Percentiles rank a stretch among this genome's conserved stretches.
These are phyloP conservation scores for Chalciporus chontae DNA, from an alignment of 768 basidiomycete genomes.

Conservation along the genomic window DNA sequence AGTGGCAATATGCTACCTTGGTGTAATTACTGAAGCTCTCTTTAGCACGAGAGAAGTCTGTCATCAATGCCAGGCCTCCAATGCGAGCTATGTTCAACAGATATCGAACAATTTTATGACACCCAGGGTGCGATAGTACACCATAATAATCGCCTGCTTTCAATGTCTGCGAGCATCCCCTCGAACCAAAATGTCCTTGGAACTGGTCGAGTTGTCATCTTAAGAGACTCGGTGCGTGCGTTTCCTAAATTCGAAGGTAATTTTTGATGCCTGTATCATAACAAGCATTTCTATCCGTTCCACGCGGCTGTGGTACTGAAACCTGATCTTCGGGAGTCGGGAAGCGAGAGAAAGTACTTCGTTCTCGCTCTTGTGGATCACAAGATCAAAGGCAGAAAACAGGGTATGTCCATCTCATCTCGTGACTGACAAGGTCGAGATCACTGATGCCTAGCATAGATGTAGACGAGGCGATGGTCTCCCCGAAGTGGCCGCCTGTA, in stretches of 20 bases:
- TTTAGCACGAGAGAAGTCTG: slow-evolving; percentile 69
- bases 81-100: slow-evolving; percentile 65
- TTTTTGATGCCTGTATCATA: not conserved
- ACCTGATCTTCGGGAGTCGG: slow-evolving; percentile 49
- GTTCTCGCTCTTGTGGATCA: slow-evolving; percentile 70
- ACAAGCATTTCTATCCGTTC: slow-evolving; percentile 71
- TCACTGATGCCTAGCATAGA: slow-evolving; percentile 40
- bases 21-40: slow-evolving; percentile 5
- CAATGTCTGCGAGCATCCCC: slow-evolving; percentile 53
- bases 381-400: slow-evolving; percentile 51
- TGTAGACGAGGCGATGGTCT: slow-evolving; percentile 48
- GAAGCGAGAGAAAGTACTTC: slow-evolving; percentile 55
- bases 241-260: not conserved
- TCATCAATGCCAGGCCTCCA: slow-evolving; percentile 58
- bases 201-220: slow-evolving; percentile 76
- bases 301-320: slow-evolving; percentile 73
- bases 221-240: slow-evolving; percentile 74
- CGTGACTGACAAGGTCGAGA: not conserved
- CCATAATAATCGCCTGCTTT: slow-evolving; percentile 59
- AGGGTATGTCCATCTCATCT: slow-evolving; percentile 37
- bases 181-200: slow-evolving; percentile 67
- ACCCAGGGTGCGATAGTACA: slow-evolving; percentile 57
- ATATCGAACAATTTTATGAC: slow-evolving; percentile 79
- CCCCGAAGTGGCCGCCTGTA: slow-evolving; percentile 77
- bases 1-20: slow-evolving; percentile 18